phyloP scores from a whole-genome alignment of 306 rosid genomes.

The Prunus salicina region DNA sequence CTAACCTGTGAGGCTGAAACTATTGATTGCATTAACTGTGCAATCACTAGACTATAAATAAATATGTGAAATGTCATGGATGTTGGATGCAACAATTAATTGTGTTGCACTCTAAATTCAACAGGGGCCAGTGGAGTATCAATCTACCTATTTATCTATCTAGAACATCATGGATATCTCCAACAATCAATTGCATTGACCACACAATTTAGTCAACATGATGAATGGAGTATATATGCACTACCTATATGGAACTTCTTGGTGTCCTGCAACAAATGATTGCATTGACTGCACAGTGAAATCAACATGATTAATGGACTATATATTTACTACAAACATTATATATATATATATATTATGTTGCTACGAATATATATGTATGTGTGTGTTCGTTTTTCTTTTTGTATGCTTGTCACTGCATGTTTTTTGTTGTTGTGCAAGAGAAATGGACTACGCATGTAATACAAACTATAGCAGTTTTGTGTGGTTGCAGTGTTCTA shows the following conservation, averaged over 20 bases:
- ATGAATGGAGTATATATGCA: background rate
- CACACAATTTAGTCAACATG: background rate
- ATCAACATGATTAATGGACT: background rate
- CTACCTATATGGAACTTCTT: background rate
- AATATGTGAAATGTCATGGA: background rate
- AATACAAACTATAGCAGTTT: background rate
- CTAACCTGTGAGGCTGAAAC: background rate
- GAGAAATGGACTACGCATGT: background rate
- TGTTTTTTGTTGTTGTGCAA: background rate
- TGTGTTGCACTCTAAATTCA: background rate
- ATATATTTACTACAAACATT: background rate
- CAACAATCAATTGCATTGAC: background rate
- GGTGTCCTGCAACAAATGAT: background rate
- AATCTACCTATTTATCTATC: background rate
- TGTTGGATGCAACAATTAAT: background rate
- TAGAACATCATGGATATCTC: background rate
- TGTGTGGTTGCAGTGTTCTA: too few relatives aligned
- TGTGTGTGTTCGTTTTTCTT: background rate
- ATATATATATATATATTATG: background rate
- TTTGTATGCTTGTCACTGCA: background rate
- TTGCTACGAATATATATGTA: background rate
- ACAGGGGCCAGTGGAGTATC: background rate
- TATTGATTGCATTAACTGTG: background rate
- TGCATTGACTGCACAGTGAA: background rate
- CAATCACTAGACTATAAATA: background rate